Evolutionary conservation across 805 yeast species (phyloP).

Genomic region (Candida sanyiensis): DNA sequence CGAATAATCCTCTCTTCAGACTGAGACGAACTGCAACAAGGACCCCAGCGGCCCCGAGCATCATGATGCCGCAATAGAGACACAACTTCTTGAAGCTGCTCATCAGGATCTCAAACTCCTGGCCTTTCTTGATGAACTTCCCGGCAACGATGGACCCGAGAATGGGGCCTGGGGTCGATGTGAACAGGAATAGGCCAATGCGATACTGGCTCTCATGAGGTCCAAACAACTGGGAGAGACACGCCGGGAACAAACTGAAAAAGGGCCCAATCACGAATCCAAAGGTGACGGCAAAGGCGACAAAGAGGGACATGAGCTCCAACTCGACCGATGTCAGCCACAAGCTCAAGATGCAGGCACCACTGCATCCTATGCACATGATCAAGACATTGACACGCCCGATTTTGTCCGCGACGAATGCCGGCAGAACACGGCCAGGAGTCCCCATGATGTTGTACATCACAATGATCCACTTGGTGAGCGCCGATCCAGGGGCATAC

Average conservation of each 20-base stretch:
- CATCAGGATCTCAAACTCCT: conserved; percentile 7
- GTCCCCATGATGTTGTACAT: conserved; percentile 21
- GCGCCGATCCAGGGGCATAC: conserved; percentile 8
- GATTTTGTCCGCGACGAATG: conserved; percentile 17
- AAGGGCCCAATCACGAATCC: conserved; percentile 21
- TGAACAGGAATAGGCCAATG: conserved; percentile 16
- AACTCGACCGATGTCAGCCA: conserved; percentile 19
- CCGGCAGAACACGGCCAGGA: conserved; percentile 24
- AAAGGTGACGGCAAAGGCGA: conserved; percentile 17
- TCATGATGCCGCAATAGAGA: conserved; percentile 18
- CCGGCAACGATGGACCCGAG: conserved; percentile 23
- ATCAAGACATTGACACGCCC: conserved; percentile 19
- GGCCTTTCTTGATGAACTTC: conserved; percentile 16
- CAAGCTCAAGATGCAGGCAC: conserved; percentile 12
- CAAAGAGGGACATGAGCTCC: conserved; percentile 10
- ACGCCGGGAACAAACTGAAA: conserved; percentile 22
- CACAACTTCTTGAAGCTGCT: conserved; percentile 14
- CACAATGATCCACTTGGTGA: conserved; percentile 17
- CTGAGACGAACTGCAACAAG: conserved; percentile 14
- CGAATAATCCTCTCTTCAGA: conserved; percentile 12
- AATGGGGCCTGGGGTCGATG: conserved; percentile 21
- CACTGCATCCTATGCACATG: conserved; percentile 10
- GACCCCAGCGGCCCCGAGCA: conserved; percentile 9
- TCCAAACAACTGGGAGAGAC: conserved; percentile 21
- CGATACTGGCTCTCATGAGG: conserved; percentile 17